Evolutionary conservation across 1,284 basidiomycete genomes (phyloP), one percentile per base, ranked within the genome.

Genomic region (Sanghuangporus weigelae): DNA sequence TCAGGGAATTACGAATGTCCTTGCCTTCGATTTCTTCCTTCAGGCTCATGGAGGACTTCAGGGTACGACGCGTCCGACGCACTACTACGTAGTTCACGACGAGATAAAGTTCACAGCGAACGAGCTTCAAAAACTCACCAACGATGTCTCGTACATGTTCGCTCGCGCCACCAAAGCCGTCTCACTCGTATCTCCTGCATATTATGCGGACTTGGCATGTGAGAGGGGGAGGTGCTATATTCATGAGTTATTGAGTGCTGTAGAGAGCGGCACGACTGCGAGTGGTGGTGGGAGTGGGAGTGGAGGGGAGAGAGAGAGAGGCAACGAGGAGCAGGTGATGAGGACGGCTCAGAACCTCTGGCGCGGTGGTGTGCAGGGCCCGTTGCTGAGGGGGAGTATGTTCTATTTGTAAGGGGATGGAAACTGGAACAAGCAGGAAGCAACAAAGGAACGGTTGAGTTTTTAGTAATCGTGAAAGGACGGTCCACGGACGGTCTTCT

Each of bases 111-210:
- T 93, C 74, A 78, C 74, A 1, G 82, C 87, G 0, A 88, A 93
- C 71, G 78, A 80, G 59, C 76, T 93, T 3, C 89, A 92, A 67
- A 72, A 73, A 6, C 70, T 82, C 60, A 82, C 80, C 3, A 76
- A 90, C 73, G 74, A 83, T 31, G 76, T 90, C 69, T 85, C 85
- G 72, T 91, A 90, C 73, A 82, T 89, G 79, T 92, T 89, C 69
- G 85, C 85, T 16, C 85, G 90, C 12, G 90, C 90, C 23, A 92
- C 90, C 12, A 90, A 90, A 73, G 89, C 88, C 0, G 89, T 92
- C 59, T 88, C 86, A 69, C 78, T 92, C 19, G 86, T 84, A n/a
- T 86, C 88, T 0, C 89, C 90, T 0, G 89, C 88, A 0, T 90
- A 90, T 70, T 90, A 90, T 71, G 87, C 87, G 7, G 79, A 92